Percentiles rank a stretch among this genome's conserved stretches.
Evolutionary conservation across 108 stramenopile species (phyloP).

Genomic region (Epithemia pelagica): DNA sequence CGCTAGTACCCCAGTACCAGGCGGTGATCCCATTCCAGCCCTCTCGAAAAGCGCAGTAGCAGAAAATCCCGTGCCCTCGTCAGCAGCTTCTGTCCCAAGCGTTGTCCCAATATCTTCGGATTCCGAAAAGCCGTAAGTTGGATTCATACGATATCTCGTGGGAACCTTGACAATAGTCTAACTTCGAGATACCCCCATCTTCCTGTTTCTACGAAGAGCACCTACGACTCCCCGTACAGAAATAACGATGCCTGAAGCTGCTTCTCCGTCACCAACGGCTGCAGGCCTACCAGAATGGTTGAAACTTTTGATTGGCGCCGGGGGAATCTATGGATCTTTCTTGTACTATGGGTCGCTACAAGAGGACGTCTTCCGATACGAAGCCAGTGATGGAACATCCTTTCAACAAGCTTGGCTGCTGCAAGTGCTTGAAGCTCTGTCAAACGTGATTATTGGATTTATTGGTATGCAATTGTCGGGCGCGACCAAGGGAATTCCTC

Average conservation of each 20-base stretch:
- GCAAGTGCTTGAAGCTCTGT: constrained; percentile 85
- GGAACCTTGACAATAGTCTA: too few relatives aligned
- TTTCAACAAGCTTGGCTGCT: constrained; percentile 91
- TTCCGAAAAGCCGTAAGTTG: too few relatives aligned
- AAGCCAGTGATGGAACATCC: constrained; percentile 70
- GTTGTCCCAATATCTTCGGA: too few relatives aligned
- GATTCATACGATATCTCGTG: too few relatives aligned
- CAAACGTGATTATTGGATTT: constrained; percentile 85
- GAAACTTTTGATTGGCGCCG: constrained; percentile 82
- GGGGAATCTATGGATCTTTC: constrained; percentile 93
- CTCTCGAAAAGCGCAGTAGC: background rate
- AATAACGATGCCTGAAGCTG: too few relatives aligned
- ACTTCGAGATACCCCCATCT: too few relatives aligned
- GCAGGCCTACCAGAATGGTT: constrained; percentile 50
- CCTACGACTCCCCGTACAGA: too few relatives aligned
- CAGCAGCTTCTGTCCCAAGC: background rate
- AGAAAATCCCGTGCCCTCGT: background rate
- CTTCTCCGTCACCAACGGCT: too few relatives aligned
- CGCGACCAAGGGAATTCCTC: constrained; percentile 72
- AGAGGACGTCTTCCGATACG: constrained; percentile 91
- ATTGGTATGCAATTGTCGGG: constrained; percentile 78
- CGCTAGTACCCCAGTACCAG: too few relatives aligned
- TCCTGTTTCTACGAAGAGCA: too few relatives aligned
- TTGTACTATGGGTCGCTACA: constrained; percentile 93
- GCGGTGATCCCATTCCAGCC: too few relatives aligned